Conservation (phyloP, 2,329 filamentous ascomycete species). For the Fusarium pseudograminearum region DNA sequence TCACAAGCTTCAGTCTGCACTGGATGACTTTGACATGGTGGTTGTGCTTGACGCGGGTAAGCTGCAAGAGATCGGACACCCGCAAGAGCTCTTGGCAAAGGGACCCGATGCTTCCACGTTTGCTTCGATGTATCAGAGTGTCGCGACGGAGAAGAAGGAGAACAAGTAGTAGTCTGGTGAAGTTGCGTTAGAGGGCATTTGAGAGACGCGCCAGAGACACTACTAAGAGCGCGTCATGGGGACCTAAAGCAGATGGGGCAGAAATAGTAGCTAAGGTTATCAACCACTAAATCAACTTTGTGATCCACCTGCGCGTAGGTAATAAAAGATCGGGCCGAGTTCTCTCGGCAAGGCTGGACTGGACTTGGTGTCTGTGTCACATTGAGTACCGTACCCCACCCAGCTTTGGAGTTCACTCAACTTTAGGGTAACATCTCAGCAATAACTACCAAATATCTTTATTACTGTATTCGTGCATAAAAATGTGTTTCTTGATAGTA, state of each 20-base stretch:
- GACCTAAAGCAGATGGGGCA: not conserved
- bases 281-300: not conserved
- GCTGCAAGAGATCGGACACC: conserved; percentile 40
- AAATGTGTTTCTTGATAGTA: not conserved
- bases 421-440: not conserved
- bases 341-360: not conserved
- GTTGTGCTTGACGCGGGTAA: conserved; percentile 38
- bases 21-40: conserved; percentile 40
- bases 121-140: conserved; percentile 27
- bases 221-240: not conserved
- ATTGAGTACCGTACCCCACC: not conserved
- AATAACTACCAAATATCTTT: not conserved
- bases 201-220: too few relatives aligned
- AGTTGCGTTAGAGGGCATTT: not conserved
- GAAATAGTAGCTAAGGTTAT: not conserved
- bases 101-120: conserved; percentile 19
- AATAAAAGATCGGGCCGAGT: not conserved
- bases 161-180: not conserved
- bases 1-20: conserved; percentile 43
- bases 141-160: not conserved
- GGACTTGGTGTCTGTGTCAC: too few relatives aligned
- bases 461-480: not conserved
- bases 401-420: not conserved
- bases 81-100: conserved; percentile 27
- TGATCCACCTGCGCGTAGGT: not conserved